phyloP scores from a whole-genome alignment of 2,329 filamentous ascomycete species.

The Talaromyces sp. region DNA sequence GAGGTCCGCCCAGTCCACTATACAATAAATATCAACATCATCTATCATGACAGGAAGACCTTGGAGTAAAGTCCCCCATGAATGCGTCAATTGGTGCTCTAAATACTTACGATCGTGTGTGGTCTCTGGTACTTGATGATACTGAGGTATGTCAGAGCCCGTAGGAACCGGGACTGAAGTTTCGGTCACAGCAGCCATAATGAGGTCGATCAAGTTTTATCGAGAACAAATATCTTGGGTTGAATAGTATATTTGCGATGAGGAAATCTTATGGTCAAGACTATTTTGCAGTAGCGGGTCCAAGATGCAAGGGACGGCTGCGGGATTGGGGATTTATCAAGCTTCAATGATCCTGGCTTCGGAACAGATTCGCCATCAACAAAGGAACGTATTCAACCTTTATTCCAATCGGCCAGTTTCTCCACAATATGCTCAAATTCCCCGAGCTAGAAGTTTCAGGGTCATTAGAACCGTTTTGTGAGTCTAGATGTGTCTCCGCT shows the following conservation, averaged over 20 bases:
- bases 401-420: background rate
- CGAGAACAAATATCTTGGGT: background rate
- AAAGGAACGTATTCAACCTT: too few relatives aligned
- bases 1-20: conserved; percentile 54
- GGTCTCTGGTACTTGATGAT: conserved; percentile 5
- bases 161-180: background rate
- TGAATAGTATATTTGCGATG: background rate
- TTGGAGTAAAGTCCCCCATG: too few relatives aligned
- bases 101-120: conserved; percentile 1
- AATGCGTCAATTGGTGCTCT: too few relatives aligned
- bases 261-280: too few relatives aligned
- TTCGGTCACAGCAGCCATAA: conserved; percentile 1
- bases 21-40: too few relatives aligned
- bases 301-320: background rate
- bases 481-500: conserved; percentile 2
- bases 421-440: background rate
- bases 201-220: background rate
- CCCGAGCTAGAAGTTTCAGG: background rate
- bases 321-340: background rate
- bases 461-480: background rate
- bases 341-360: background rate
- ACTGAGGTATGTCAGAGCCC: background rate
- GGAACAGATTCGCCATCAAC: background rate
- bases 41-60: too few relatives aligned
- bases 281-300: background rate